Base-by-base conservation (phyloP, 73 alveolate species). In the Effrenium voratum region DNA sequence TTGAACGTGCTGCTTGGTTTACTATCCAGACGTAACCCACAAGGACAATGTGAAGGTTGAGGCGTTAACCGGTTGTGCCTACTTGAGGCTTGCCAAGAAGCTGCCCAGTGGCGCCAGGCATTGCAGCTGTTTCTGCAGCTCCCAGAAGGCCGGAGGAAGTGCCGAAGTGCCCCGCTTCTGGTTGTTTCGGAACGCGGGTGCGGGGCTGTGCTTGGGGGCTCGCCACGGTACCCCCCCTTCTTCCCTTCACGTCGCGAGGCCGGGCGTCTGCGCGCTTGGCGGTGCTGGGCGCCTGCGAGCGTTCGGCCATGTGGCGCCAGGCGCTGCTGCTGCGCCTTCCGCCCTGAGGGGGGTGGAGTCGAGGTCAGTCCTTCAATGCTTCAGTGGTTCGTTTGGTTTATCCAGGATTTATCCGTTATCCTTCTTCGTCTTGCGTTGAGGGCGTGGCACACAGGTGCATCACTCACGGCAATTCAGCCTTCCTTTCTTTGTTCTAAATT, bases 101-200 rank as follows among this genome's bases (percentile, higher is more conserved):
- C 76, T 32, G 92, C 73, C 19, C 92, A 82, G 92, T 82, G 92
- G 92, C 47, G n/a, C 34, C 52, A 10, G 2, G 92, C 92, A 34
- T 34, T 82, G 50, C 92, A 82, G 34, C 36, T 30, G 19, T 82
- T 46, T 47, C 2, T 47, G 41, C 60, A 76, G 36, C 28, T 76
- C 60, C 28, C 72, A 22, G n/a, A 22, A 22, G n/a, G 28, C 72
- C 72, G 16, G 1, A 57, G 16, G 16, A 30, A 30, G 72, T 57
- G 72, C 28, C 16, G n/a, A 22, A 57, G 28, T 30, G 72, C 72
- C 16, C 82, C 82, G 10, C 28, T 13, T 12, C n/a, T 70, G 79
- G 79, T 6, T 4, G 76, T 32, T 22, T 6, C 75, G 4, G 40
- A 8, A 60, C 16, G 5, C 75, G 5, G 34, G 16, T 60, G 75